Evolutionary conservation across 2,329 filamentous ascomycete genomes (phyloP), one percentile per base, ranked within the genome.

Genomic region (Ophiosphaerella herpotricha): DNA sequence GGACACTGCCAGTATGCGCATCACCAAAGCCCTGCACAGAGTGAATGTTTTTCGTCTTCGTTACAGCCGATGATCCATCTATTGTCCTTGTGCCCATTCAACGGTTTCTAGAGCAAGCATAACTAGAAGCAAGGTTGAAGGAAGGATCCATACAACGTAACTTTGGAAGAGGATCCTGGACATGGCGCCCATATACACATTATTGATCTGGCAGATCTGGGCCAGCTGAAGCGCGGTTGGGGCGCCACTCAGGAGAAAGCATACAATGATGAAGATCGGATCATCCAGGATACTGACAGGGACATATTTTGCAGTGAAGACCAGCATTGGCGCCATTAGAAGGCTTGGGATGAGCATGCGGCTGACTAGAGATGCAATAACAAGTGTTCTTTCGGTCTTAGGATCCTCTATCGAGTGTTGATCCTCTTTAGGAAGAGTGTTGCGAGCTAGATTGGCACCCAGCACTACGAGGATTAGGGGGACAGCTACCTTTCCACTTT

Each of bases 161-260:
- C 93, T 97, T 78, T 97, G 93, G 79, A 97, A 96, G 43, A 97
- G 77, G 48, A 99, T 82, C 72, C 85, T 89, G 55, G 90, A 89
- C 92, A 99, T 97, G 41, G 94, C 91, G 14, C 88, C 85, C 79
- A 97, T 93, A 73, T 91, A 99, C 8, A 99, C 94, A 56, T 88
- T 88, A 75, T 99, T 99, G 77, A 97, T 89, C 80, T 97, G 94
- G 77, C 94, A 99, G 54, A 99, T 99, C 77, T 99, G 94, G 6
- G 94, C 93, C 67, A 99, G 78, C 76, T 99, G 94, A 57, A 99
- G 80, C 23, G 94, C 94, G 56, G 89, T 95, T 5, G 94, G 94
- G 3, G 94, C 94, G 32, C 94, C 94, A 0, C 91, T 93, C 60
- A 99, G 88, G 58, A 99, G 80, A 82, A 97, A 99, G 76, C 92